Conservation (phyloP, 148 eudicot species). For the Nyssa sinensis region DNA sequence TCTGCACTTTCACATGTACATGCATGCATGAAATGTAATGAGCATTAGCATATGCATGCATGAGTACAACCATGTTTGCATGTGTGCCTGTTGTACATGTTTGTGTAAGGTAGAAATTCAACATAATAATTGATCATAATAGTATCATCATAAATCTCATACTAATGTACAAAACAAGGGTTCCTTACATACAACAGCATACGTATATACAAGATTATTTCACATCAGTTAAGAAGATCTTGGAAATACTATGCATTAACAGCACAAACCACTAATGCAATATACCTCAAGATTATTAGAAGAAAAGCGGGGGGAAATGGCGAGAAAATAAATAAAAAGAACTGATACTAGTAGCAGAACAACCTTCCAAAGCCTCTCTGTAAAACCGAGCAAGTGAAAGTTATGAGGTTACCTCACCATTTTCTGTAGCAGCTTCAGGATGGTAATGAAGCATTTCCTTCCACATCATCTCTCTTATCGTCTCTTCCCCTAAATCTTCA, state of each 20-base stretch:
- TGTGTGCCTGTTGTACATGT: too few relatives aligned
- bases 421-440: slow-evolving; percentile 41
- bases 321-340: slow-evolving; percentile 2
- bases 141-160: neutral
- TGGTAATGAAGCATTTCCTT: slow-evolving; percentile 64
- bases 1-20: neutral
- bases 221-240: neutral
- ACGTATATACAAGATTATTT: slow-evolving; percentile 27
- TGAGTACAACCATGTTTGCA: neutral
- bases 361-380: neutral
- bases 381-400: slow-evolving; percentile 12
- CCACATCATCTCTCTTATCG: slow-evolving; percentile 70
- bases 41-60: neutral
- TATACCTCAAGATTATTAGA: slow-evolving; percentile 23
- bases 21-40: neutral
- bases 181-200: slow-evolving; percentile 26
- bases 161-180: slow-evolving; percentile 26
- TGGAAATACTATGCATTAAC: slow-evolving; percentile 12
- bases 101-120: neutral
- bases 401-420: slow-evolving; percentile 28
- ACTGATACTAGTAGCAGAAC: neutral
- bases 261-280: slow-evolving; percentile 32
- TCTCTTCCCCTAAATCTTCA: slow-evolving; percentile 55
- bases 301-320: neutral
- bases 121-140: neutral